Evolutionary conservation across 2,329 filamentous ascomycete genomes (phyloP), one percentile per base, ranked within the genome.

Genomic region (Pseudonectria buxi): DNA sequence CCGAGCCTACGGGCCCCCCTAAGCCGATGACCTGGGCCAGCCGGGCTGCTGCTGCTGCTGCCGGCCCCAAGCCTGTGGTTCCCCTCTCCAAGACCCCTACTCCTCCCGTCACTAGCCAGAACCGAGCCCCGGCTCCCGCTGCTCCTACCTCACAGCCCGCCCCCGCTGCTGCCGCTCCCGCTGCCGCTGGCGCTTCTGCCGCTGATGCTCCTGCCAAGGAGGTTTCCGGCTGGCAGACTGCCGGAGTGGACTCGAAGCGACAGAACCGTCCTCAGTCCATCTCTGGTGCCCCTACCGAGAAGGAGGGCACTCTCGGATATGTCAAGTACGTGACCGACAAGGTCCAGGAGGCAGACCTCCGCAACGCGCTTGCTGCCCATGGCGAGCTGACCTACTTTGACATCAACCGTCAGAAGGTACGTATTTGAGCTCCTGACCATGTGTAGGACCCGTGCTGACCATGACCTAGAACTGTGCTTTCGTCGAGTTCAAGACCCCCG

Each of bases 281-380:
- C 50, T 70, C 78, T 37, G 69, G 69, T 33, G 61, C 71, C 16
- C 62, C 67, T n/a, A 58, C 67, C 30, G 84, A 89, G 54, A 83
- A 86, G 54, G 83, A 90, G 44, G 78, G 78, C 43, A 81, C 81
- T 35, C 76, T 88, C 49, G 92, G 84, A 14, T 96, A 95, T 63
- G 87, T 98, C 63, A 95, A 95, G 72, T 94, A 90, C 53, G 90
- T 96, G 32, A 90, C 81, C 32, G 88, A 94, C 24, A 89, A 88
- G 65, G 81, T 98, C 34, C 76, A 86, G 57, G 74, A 80, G 11
- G 76, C 78, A 27, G 77, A 86, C 30, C 71, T 98, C 40, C 82
- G 74, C 61, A 71, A 73, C 35, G 74, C 78, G 35, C 69, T 98
- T 33, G 71, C 78, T 49, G 77, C 80, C 50, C 88, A 81, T 49